A percentile compares a stretch with the other conserved stretches of the same genome.
phyloP scores from a whole-genome alignment of 345 rosid genomes.

The Eutrema japonicum region DNA sequence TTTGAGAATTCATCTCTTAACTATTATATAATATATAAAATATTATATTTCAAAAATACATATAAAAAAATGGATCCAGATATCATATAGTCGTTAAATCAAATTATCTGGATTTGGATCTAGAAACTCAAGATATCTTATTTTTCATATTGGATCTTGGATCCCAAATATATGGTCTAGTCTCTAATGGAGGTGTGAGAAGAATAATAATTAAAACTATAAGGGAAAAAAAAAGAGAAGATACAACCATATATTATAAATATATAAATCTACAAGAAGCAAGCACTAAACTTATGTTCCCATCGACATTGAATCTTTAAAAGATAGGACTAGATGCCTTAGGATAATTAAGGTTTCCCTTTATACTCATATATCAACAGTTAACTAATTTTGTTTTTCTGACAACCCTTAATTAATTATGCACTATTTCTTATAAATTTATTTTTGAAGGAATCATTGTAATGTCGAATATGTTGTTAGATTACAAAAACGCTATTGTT shows the following conservation, averaged over 20 bases:
- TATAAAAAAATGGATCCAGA: no score
- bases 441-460: slow-evolving; percentile 22
- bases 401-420: slow-evolving; percentile 11
- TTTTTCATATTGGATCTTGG: no score
- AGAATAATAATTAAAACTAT: slow-evolving; percentile 5
- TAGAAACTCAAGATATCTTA: no score
- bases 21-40: no score
- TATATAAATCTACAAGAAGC: slow-evolving; percentile 26
- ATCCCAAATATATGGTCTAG: no score
- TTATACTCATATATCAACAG: slow-evolving; percentile 19
- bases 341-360: slow-evolving; percentile 42
- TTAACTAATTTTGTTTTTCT: no score
- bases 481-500: not conserved
- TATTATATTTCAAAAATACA: no score
- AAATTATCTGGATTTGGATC: no score
- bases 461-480: not conserved
- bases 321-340: slow-evolving; percentile 40
- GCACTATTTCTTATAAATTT: slow-evolving; percentile 6
- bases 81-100: no score
- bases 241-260: slow-evolving; percentile 28
- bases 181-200: not conserved
- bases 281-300: slow-evolving; percentile 37
- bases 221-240: not conserved
- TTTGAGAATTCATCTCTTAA: no score
- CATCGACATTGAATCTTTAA: slow-evolving; percentile 39